phyloP scores from a whole-genome alignment of 2,329 filamentous ascomycete species.

The Sporothrix brasiliensis region DNA sequence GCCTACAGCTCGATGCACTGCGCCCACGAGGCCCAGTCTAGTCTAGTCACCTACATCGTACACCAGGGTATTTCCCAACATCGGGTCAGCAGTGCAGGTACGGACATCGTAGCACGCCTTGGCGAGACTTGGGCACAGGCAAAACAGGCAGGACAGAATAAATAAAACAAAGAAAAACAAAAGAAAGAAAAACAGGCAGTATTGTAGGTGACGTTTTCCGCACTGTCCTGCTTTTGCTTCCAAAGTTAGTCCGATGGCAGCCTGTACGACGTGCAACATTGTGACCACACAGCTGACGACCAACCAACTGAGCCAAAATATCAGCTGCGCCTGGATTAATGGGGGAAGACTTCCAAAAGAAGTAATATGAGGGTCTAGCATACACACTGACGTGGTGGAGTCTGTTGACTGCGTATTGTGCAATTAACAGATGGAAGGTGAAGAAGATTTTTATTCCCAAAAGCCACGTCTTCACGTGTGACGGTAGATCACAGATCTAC shows the following conservation, averaged over 20 bases:
- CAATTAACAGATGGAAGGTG: neutral
- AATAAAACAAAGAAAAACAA: neutral
- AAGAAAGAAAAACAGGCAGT: neutral
- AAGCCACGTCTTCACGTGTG: neutral
- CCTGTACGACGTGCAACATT: neutral
- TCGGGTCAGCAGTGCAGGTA: neutral
- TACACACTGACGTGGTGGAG: too few species aligned
- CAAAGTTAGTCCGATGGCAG: neutral
- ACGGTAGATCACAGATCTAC: constrained; percentile 10
- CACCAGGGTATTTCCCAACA: neutral
- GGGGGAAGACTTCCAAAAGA: constrained; percentile 4
- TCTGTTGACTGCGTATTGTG: neutral
- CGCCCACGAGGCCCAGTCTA: neutral
- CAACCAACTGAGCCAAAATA: neutral
- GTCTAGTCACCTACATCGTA: neutral
- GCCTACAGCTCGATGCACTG: neutral
- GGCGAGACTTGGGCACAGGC: neutral
- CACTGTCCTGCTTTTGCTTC: neutral
- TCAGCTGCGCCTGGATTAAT: neutral
- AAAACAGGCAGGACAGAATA: neutral
- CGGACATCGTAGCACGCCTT: too few species aligned
- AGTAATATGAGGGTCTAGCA: neutral
- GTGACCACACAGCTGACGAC: neutral
- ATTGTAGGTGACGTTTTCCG: constrained; percentile 5
- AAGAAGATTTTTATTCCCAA: neutral